phyloP scores from a whole-genome alignment of 495 filamentous ascomycete species.

The Chaetomium tenue region DNA sequence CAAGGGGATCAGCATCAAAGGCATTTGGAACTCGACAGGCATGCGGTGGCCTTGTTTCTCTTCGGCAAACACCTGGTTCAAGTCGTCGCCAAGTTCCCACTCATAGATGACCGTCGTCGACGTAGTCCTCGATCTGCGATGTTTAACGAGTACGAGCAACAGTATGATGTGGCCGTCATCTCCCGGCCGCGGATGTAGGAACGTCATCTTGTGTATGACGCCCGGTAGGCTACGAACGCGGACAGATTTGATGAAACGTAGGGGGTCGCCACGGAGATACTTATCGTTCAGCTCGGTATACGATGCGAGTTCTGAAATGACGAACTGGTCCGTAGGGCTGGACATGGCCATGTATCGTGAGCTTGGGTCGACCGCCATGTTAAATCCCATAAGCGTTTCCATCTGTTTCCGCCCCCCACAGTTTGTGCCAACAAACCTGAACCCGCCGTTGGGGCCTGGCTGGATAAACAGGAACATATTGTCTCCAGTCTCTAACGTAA shows the following conservation, averaged over 20 bases:
- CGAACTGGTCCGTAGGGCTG: constrained; percentile 44
- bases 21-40: constrained; percentile 59
- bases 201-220: constrained; percentile 80
- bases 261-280: constrained; percentile 34
- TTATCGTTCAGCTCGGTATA: constrained; percentile 47
- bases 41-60: constrained; percentile 52
- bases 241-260: constrained; percentile 50
- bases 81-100: constrained; percentile 58
- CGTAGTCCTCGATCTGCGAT: constrained; percentile 59
- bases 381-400: constrained; percentile 58
- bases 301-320: constrained; percentile 61
- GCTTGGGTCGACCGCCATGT: constrained; percentile 78
- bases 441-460: constrained; percentile 40
- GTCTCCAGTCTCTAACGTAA: constrained; percentile 67
- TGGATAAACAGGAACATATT: constrained; percentile 69
- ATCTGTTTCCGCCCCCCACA: constrained; percentile 57
- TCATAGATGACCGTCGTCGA: constrained; percentile 70
- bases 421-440: constrained; percentile 59
- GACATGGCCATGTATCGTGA: constrained; percentile 50
- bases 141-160: constrained; percentile 64
- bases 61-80: constrained; percentile 38
- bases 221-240: constrained; percentile 63
- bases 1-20: constrained; percentile 66
- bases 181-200: constrained; percentile 68
- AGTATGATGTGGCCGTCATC: constrained; percentile 70